A percentile compares a stretch with the other conserved stretches of the same genome.
Conservation (phyloP, 768 basidiomycete species). For the Panaeolus papilionaceus region DNA sequence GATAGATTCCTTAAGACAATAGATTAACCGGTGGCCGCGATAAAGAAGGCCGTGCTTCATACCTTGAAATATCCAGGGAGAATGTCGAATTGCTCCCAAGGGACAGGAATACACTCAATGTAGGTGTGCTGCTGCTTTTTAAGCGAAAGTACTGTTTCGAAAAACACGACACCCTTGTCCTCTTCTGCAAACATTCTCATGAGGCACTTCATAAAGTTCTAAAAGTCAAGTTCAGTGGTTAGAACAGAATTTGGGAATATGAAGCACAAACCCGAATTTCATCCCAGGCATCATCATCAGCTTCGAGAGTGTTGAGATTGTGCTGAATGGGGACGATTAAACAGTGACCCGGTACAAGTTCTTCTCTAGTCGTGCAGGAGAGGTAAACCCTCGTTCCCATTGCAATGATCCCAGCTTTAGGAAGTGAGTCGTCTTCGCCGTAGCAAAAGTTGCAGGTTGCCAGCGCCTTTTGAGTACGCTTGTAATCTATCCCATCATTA, state of each 20-base stretch:
- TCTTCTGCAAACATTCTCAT: constrained; percentile 95
- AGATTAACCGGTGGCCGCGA: neutral
- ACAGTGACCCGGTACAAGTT: constrained; percentile 91
- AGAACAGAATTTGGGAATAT: neutral
- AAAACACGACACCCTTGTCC: constrained; percentile 94
- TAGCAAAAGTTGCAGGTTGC: constrained; percentile 89
- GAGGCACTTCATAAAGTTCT: constrained; percentile 90
- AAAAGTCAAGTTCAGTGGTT: constrained; percentile 7
- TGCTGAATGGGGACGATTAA: constrained; percentile 97
- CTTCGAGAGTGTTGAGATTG: constrained; percentile 88
- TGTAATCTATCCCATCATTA: constrained; percentile 73
- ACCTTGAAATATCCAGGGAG: constrained; percentile 96
- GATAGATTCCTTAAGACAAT: constrained; percentile 81
- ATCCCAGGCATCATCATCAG: constrained; percentile 98
- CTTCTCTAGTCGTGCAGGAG: constrained; percentile 87
- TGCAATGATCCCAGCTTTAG: constrained; percentile 87
- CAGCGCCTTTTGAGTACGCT: constrained; percentile 89
- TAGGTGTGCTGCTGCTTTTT: constrained; percentile 90
- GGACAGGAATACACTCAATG: constrained; percentile 93
- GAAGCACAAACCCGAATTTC: constrained; percentile 77
- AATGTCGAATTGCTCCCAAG: constrained; percentile 86
- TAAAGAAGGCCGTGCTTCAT: constrained; percentile 11
- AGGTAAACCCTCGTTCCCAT: constrained; percentile 92
- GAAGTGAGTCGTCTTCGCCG: constrained; percentile 89
- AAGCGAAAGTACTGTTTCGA: constrained; percentile 88